Base-by-base conservation (phyloP, 441 rosid genomes). In the Gossypium lobatum region DNA sequence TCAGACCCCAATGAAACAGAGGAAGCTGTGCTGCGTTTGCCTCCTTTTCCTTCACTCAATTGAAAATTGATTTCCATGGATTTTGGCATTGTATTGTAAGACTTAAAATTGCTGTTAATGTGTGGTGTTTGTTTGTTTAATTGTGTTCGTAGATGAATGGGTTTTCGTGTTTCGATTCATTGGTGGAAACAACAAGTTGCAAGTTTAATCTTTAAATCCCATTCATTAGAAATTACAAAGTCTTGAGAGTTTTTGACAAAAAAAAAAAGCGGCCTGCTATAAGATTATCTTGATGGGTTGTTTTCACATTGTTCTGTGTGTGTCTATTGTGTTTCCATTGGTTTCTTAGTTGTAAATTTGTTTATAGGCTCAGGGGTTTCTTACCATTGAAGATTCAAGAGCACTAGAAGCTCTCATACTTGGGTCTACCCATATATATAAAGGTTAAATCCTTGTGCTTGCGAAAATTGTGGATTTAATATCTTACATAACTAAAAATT, bases 1-100 rank as follows among this genome's bases (percentile, higher is more conserved):
- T 88, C 95, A 6, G 94, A 91, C 69, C 98, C 92, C 6, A 85
- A 86, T 72, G 95, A 89, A 81, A 88, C 90, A 0, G 92, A 88
- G 80, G 95, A 93, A 83, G 91, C 95, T 11, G 89, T 91, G 78
- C 80, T 93, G 64, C 83, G 87, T 46, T 77, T 91, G 85, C 95
- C 97, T 20, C 79, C 95, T 70, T 79, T 86, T 58, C 78, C 81
- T 20, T 37, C 63, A 14, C 39, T 53, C 58, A 70, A 42, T 72
- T 71, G 82, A 57, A n/a, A 14, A 4, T n/a, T 14, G 14, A 16
- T 16, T 17, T 54, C 52, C 52, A 13, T 54, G 8, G 23, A 17
- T 54, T 54, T 54, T 17, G 9, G 23, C 3, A 6, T 54, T 17
- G 11, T 18, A 11, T 9, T 57, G 61, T 21, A 57, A 57, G 61